Base-by-base conservation (phyloP, 2,329 filamentous ascomycete genomes). In the Fusarium scirpi region DNA sequence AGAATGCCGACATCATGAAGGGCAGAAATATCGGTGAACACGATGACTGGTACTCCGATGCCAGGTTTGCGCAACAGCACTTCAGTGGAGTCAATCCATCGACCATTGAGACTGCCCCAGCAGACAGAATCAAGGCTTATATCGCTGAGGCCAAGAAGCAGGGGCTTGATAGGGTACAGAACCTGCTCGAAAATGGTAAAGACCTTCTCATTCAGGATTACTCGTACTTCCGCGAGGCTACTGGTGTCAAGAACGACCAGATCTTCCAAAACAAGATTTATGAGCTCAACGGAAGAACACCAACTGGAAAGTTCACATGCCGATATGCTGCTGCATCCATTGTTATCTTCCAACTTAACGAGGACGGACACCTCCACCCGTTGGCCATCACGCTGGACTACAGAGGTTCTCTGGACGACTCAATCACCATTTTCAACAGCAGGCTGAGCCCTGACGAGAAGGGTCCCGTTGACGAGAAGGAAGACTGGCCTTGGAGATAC, bases 401-500 rank as follows among this genome's bases (percentile, higher is more conserved):
- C 41, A 65, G 34, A 18, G 64, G 67, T 5, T 43, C 56, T 13
- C 43, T 71, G 11, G 46, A 59, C 3, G 54, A 58, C 3, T 70
- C 67, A 0, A 18, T 68, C 40, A 71, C 67, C 30, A 65, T 71
- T 13, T 71, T 71, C 54, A 71, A 71, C 24, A 15, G 27, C 9
- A 64, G 64, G 12, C 4, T 71, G 16, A 55, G 16, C 2, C 69
- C 69, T 1, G 67, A 68, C 18, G 67, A 65, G 6, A 48, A 57
- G 16, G 34, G 53, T 3, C 8, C 43, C 0, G 10, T 71, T 16
- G 41, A 56, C 8, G 64, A 71, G 47, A 71, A 68, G 40, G 53
- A 68, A 1, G 67, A 71, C 29, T 71, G 69, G 69, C 59, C 69
- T 0, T 71, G 69, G 69, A 30, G 69, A 44, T 70, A 71, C 3